Base-by-base conservation (phyloP, 176 grass and related monocot genomes). In the Pontederia paniculata region DNA sequence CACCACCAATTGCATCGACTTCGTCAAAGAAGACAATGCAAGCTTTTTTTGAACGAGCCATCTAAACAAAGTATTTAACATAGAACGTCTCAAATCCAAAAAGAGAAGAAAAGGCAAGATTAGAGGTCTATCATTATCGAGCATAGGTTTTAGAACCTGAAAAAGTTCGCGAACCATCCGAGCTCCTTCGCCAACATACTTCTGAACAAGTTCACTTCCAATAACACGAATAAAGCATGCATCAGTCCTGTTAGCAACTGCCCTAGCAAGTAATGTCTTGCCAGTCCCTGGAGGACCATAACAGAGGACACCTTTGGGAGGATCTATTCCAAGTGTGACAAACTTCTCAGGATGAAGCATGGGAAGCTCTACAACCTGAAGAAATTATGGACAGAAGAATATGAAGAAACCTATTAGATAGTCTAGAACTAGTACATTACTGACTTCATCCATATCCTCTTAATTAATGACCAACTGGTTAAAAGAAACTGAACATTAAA, bases 1-100 rank as follows among this genome's bases (percentile, higher is more conserved):
- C 74, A 48, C 46, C 2, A 8, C 69, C 69, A 28, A 82, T 68
- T 11, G 74, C 74, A 60, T 82, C 80, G 16, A 64, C 80, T 55
- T 82, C 69, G 66, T 82, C 69, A 49, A 82, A 50, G 57, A 76
- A 81, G 23, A 81, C 21, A 37, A 76, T 76, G 18, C 49, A 69
- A 31, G 73, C 62, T 15, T 68, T 69, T 21, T 14, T 67, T 1
- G 63, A 68, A 18, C 78, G 23, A 20, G 78, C 72, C 58, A 60
- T 60, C 58, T 60, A 44, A 23, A 50, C 48, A 50, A 17, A 50
- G 5, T 15, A 17, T 17, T 50, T n/a, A n/a, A n/a, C n/a, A 16
- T 4, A 17, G 13, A 16, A 50, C 1, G 15, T 50, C 7, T 17
- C 15, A 17, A 16, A 50, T 17, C n/a, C 5, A 17, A 50, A 17